Percentiles rank a stretch among this genome's conserved stretches.
These are phyloP conservation scores for Septoria petroselini DNA, from an alignment of 2,329 filamentous ascomycete species.

Conservation along the genomic window DNA sequence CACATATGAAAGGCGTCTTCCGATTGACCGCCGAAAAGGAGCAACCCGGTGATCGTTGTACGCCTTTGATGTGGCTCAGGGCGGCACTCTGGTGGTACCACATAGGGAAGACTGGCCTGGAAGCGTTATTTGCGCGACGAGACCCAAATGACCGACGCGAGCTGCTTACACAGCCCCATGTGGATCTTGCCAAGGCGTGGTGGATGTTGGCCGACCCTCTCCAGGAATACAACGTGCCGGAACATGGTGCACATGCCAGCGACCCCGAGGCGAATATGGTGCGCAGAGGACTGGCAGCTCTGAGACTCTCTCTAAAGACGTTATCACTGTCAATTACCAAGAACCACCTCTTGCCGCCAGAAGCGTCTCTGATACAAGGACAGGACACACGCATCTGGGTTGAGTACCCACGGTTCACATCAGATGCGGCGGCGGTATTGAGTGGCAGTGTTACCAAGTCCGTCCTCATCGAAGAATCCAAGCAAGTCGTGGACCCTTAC, in stretches of 20 bases:
- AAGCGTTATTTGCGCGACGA: slow-evolving; percentile 60
- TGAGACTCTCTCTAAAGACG: slow-evolving; percentile 56
- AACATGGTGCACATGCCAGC: slow-evolving; percentile 10
- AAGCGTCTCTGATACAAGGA: slow-evolving; percentile 65
- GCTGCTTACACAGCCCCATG: slow-evolving; percentile 68
- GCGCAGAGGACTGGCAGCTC: slow-evolving; percentile 12
- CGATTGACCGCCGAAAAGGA: slow-evolving; percentile 71
- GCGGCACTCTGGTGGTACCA: slow-evolving; percentile 88
- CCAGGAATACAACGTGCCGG: slow-evolving; percentile 19
- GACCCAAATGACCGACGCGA: slow-evolving; percentile 50
- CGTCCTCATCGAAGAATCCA: slow-evolving; percentile 19
- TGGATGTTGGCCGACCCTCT: slow-evolving; percentile 63
- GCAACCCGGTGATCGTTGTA: slow-evolving; percentile 61
- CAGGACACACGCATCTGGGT: slow-evolving; percentile 82
- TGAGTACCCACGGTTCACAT: slow-evolving; percentile 68
- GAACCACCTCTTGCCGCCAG: slow-evolving; percentile 70
- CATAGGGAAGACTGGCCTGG: slow-evolving; percentile 72
- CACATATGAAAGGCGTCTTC: slow-evolving; percentile 73
- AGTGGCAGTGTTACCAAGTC: slow-evolving; percentile 51
- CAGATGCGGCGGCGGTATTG: slow-evolving; percentile 68
- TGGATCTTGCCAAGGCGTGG: slow-evolving; percentile 79
- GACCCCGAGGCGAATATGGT: slow-evolving; percentile 10
- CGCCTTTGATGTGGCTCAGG: slow-evolving; percentile 59
- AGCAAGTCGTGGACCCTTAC: slow-evolving; percentile 46
- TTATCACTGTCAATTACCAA: slow-evolving; percentile 75